Evolutionary conservation across 495 filamentous ascomycete species (phyloP).

Genomic region (Aspergillus cavernicola): DNA sequence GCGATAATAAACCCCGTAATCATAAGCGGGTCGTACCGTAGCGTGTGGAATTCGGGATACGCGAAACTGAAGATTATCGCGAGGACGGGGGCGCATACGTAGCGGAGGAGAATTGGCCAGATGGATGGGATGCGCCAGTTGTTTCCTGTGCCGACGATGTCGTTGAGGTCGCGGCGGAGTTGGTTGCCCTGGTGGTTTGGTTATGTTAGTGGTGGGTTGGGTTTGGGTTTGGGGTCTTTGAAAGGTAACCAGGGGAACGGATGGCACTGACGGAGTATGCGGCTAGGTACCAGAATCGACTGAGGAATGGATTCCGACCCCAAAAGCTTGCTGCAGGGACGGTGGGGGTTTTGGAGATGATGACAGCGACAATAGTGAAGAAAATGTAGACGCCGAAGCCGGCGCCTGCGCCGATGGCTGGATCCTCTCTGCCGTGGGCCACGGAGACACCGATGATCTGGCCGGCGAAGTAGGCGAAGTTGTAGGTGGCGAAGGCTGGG

Average conservation of each 20-base stretch:
- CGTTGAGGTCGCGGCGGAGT: conserved; percentile 23
- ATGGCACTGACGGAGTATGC: conserved; percentile 18
- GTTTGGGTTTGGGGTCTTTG: no score
- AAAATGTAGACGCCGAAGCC: conserved; percentile 26
- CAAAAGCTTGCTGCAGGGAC: conserved; percentile 28
- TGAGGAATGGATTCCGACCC: conserved; percentile 20
- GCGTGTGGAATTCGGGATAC: conserved; percentile 34
- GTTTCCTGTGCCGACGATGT: conserved; percentile 21
- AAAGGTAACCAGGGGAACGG: no score
- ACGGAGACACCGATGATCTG: conserved; percentile 32
- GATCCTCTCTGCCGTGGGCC: conserved; percentile 24
- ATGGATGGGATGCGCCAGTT: conserved; percentile 39
- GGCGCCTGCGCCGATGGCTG: conserved; percentile 25
- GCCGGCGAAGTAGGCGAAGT: conserved; percentile 33
- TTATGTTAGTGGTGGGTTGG: background rate
- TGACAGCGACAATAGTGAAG: conserved; percentile 9
- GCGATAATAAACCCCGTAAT: conserved; percentile 36
- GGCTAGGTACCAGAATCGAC: conserved; percentile 23
- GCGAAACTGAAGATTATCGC: conserved; percentile 40
- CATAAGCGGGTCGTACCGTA: conserved; percentile 36
- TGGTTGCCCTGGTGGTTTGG: conserved; percentile 19
- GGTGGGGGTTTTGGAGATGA: conserved; percentile 22
- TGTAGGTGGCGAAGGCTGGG: conserved; percentile 28
- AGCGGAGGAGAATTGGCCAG: conserved; percentile 32
- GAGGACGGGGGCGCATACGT: conserved; percentile 34